Evolutionary conservation across 2,329 filamentous ascomycete species (phyloP).

Genomic region (Ophiostoma australiae): DNA sequence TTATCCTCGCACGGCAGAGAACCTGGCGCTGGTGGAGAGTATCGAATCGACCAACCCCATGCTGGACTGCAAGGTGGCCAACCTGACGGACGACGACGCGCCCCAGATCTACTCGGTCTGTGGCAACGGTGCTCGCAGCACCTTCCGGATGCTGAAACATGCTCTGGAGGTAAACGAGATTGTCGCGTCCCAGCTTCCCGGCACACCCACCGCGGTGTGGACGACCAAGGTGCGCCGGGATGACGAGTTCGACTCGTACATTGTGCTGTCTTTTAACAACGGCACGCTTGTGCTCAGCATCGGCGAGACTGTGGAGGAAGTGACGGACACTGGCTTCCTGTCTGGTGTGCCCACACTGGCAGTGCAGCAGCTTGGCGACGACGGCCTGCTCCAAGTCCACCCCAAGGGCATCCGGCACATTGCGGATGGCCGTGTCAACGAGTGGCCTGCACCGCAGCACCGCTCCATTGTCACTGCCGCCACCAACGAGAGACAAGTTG

Average conservation of each 20-base stretch:
- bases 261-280: slow-evolving; percentile 88
- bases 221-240: slow-evolving; percentile 78
- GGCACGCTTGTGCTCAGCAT: slow-evolving; percentile 90
- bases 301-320: slow-evolving; percentile 93
- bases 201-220: slow-evolving; percentile 89
- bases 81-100: slow-evolving; percentile 85
- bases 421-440: slow-evolving; percentile 70
- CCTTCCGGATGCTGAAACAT: slow-evolving; percentile 87
- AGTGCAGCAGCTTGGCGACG: slow-evolving; percentile 89
- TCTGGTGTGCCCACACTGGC: slow-evolving; percentile 84
- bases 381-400: slow-evolving; percentile 89
- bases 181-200: slow-evolving; percentile 86
- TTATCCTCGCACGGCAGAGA: slow-evolving; percentile 70
- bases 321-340: slow-evolving; percentile 87
- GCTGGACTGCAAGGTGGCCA: slow-evolving; percentile 85
- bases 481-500: slow-evolving; percentile 89
- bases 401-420: slow-evolving; percentile 95
- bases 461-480: slow-evolving; percentile 91
- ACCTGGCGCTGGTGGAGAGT: slow-evolving; percentile 77
- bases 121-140: slow-evolving; percentile 81
- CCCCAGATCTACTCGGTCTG: slow-evolving; percentile 94
- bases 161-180: slow-evolving; percentile 91
- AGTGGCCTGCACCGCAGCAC: slow-evolving; percentile 91
- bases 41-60: slow-evolving; percentile 87
- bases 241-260: slow-evolving; percentile 89